Conservation (phyloP, 2,329 filamentous ascomycete genomes). For the Incumbomyces lentus region DNA sequence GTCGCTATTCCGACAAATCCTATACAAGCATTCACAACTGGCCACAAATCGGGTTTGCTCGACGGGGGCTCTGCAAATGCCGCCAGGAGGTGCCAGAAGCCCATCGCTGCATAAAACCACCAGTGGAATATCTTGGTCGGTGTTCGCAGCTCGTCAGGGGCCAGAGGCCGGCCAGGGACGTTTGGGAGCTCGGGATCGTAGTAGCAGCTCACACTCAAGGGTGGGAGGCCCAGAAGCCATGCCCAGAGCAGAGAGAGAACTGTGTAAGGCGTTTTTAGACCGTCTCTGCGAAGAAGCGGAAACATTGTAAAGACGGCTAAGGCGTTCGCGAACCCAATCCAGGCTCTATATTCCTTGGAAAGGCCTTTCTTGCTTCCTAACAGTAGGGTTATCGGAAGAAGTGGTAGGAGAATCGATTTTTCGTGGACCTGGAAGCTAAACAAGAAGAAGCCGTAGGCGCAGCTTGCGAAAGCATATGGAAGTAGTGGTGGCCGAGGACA, state of each 20-base stretch:
- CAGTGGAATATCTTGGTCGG: conserved; percentile 60
- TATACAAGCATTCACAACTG: conserved; percentile 78
- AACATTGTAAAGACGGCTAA: conserved; percentile 90
- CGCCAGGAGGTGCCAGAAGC: conserved; percentile 70
- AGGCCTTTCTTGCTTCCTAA: conserved; percentile 70
- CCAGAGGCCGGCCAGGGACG: conserved; percentile 14
- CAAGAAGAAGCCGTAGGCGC: conserved; percentile 93
- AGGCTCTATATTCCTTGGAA: conserved; percentile 64
- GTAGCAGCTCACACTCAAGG: conserved; percentile 35
- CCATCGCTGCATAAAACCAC: conserved; percentile 66
- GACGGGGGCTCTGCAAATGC: conserved; percentile 56
- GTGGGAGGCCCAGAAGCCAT: conserved; percentile 79
- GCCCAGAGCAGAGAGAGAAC: conserved; percentile 82
- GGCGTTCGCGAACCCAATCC: conserved; percentile 93
- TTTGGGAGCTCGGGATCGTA: conserved; percentile 18
- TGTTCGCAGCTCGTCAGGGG: conserved; percentile 16
- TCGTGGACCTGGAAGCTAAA: conserved; percentile 98
- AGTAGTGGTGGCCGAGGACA: conserved; percentile 67
- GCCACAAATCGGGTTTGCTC: conserved; percentile 85
- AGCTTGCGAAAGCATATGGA: conserved; percentile 68
- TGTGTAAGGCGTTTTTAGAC: conserved; percentile 71
- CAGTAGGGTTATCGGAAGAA: conserved; percentile 86
- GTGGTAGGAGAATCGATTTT: conserved; percentile 85
- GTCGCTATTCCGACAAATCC: conserved; percentile 76
- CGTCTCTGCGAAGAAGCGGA: conserved; percentile 75